Base-by-base conservation (phyloP, 257 asterid genomes). In the Anisodus tanguticus region DNA sequence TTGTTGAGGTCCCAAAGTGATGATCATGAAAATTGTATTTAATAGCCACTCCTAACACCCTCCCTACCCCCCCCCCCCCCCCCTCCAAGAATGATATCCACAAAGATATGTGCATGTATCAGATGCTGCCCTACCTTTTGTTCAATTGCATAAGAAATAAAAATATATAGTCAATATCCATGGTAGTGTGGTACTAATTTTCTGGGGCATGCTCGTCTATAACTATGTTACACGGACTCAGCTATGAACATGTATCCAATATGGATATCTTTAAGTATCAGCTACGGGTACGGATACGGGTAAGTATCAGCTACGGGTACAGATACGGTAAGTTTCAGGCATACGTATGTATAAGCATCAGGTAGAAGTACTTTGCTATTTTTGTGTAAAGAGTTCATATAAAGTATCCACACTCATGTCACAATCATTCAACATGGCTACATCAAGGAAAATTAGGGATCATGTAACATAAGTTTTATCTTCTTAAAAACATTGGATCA, bases 361-460 rank as follows among this genome's bases (percentile, higher is more conserved):
- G 80, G 80, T 72, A 19, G n/a, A 72, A 49, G 81, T 69, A 22
- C 62, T 74, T 74, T 22, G 43, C 62, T 74, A 12, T 1, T 26
- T 74, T 69, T 22, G 12, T 72, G 37, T 72, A 58, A 72, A 19
- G 59, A 45, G 2, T 10, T 45, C 12, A 45, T 19, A 45, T 9
- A 74, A 74, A 74, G 80, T 74, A 74, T 74, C 81, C 81, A 19
- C 3, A 49, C 12, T 74, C 81, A 12, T 49, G 81, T 51, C 43
- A 22, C 81, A 51, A 54, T 26, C 60, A 8, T 51, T 51, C 22
- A 26, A 26, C 47, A 49, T 6, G 63, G 62, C 47, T 76, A 51
- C 62, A 51, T 22, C 19, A 51, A 22, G 81, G 81, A 22, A 51
- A 51, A 49, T 6, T 22, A 76, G 49, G 60, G 81, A 76, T 26